A percentile compares a stretch with the other conserved stretches of the same genome.
phyloP scores from a whole-genome alignment of 352 stramenopile species.

The Pythium monospermum region DNA sequence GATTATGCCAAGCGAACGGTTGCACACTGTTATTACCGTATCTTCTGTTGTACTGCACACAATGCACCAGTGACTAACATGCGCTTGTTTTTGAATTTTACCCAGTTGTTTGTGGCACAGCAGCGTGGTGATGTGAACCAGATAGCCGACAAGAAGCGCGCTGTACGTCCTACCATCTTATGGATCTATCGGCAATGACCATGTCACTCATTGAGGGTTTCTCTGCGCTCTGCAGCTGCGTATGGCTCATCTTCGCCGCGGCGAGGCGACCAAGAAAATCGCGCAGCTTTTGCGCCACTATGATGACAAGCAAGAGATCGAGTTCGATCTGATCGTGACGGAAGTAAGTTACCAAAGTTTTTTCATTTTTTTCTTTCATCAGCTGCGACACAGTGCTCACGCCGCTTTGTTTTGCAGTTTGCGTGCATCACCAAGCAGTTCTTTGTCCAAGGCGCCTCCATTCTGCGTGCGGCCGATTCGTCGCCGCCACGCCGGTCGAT shows the following conservation, averaged over 20 bases:
- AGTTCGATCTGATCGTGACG: conserved; percentile 23
- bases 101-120: conserved; percentile 44
- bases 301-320: conserved; percentile 20
- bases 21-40: not conserved
- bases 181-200: no score
- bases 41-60: not conserved
- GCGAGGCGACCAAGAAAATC: conserved; percentile 18
- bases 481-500: not conserved
- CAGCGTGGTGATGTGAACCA: conserved; percentile 55
- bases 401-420: conserved; percentile 8
- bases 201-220: no score
- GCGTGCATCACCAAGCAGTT: conserved; percentile 12
- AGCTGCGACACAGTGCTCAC: conserved; percentile 4
- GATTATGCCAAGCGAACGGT: conserved; percentile 73
- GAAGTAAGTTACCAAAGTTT: no score
- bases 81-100: not conserved
- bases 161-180: conserved; percentile 29
- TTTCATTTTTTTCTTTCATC: no score
- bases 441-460: conserved; percentile 10
- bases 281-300: conserved; percentile 20
- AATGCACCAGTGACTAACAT: not conserved
- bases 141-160: conserved; percentile 49
- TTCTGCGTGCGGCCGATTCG: conserved; percentile 5
- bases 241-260: conserved; percentile 10
- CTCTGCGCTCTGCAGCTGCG: conserved; percentile 9